Evolutionary conservation across 2,329 filamentous ascomycete species (phyloP), one percentile per base, ranked within the genome.

Genomic region (Graphilbum fragrans): DNA sequence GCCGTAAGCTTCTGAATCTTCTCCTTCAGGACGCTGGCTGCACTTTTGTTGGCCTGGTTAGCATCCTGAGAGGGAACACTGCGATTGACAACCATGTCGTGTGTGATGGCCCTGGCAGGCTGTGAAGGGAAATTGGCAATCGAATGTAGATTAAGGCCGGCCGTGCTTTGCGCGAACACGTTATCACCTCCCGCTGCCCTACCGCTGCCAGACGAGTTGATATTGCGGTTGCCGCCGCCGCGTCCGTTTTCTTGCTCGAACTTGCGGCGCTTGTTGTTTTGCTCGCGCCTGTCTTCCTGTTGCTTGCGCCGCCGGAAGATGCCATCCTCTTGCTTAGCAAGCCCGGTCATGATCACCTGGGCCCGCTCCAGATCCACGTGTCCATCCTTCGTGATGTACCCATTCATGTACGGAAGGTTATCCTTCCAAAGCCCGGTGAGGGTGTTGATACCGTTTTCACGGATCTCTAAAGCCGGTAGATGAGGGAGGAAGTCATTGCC

Each of bases 401-500:
- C 92, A 36, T 87, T 88, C 87, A 98, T 95, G 32, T 74, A 60
- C 4, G 87, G 82, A 18, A 96, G 68, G 48, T 93, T 94, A 51
- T 95, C 87, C 56, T 86, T 82, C 92, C 93, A 98, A 42, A 98
- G 92, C n/a, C 86, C 82, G 50, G 88, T 94, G 42, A 98, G 69
- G 1, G 88, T 93, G 57, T 98, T 90, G 55, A 98, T 98, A 38
- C 90, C 90, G 57, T 95, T 88, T 56, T 98, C 92, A 46, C 92
- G 79, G 58, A 98, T 96, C 59, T 96, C 92, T 44, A 98, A 72
- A 53, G 90, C 94, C n/a, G 92, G 92, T 44, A 98, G 69, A 69
- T 98, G 92, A 39, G 92, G 92, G 51, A 98, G 66, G 65, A 98
- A 98, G 66, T 98, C 93, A 61, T 98, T 98, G 50, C 90, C 90